Evolutionary conservation across 1,284 basidiomycete species (phyloP), one percentile per base, ranked within the genome.

Genomic region (Puccinia hordei): DNA sequence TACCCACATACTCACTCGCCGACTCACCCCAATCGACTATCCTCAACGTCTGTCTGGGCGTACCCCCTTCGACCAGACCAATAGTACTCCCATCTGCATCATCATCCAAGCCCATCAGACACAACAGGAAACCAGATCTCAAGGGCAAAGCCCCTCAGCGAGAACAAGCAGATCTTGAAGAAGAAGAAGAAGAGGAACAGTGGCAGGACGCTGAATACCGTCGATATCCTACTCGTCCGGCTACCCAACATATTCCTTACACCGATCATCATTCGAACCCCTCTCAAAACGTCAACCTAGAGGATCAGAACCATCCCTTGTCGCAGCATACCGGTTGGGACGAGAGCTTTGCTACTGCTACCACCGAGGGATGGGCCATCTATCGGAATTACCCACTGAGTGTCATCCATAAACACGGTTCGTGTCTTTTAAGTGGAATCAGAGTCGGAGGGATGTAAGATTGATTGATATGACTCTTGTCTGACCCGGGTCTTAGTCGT

Each of bases 351-450:
- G 91, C 93, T 0, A 88, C 91, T 63, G 90, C 93, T 17, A 93
- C 92, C 9, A 91, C 91, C 73, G 89, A 90, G 75, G 94, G 95
- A 59, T 97, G 95, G 86, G 92, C 93, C 55, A 89, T 97, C 38
- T 96, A 95, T 88, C 90, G 89, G 80, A 89, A 91, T 81, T 91
- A 88, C 85, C 94, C 95, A 13, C 88, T 96, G 68, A 88, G 89
- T 81, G 88, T 94, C 81, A 87, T 96, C 82, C 89, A 91, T 83
- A 92, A 92, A 86, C 89, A 91, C 87, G 91, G 94, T 93, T 86
- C 82, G 87, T 85, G 35, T 59, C 66, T 12, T 65, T 41, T 33
- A 15, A 57, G 72, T 41, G 38, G 68, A 74, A 6, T 41, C 38
- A 41, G 38, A 41, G 12, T 41, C 38, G 12, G 38, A 41, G 53